Evolutionary conservation across 768 basidiomycete genomes (phyloP).

Genomic region (Zangia roseola): DNA sequence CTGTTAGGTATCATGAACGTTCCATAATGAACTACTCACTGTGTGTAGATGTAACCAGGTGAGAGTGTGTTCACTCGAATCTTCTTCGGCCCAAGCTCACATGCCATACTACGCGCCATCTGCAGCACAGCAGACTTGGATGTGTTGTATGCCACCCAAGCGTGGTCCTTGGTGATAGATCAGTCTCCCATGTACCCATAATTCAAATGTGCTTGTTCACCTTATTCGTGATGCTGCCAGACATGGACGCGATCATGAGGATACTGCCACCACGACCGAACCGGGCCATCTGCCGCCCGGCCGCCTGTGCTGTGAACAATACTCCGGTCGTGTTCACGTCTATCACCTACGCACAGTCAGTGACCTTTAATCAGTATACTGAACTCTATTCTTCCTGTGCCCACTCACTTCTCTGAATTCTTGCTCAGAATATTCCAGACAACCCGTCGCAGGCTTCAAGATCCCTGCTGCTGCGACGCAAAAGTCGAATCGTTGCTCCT

Average conservation of each 20-base stretch:
- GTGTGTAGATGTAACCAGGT: constrained; percentile 74
- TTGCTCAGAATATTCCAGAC: constrained; percentile 62
- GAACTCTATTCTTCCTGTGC: no score
- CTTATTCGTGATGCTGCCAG: constrained; percentile 68
- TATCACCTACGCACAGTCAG: constrained; percentile 50
- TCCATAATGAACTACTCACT: no score
- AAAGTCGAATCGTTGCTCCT: constrained; percentile 70
- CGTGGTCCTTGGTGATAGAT: no score
- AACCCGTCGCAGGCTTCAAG: constrained; percentile 55
- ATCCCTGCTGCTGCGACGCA: constrained; percentile 81
- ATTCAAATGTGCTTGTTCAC: constrained; percentile 38
- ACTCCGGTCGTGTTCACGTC: constrained; percentile 65
- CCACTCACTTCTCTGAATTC: constrained; percentile 61
- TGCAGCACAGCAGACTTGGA: constrained; percentile 79
- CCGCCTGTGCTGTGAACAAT: constrained; percentile 60
- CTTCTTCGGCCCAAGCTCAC: constrained; percentile 62
- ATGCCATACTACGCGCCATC: constrained; percentile 81
- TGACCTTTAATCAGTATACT: not conserved
- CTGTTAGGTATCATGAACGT: no score
- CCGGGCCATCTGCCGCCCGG: constrained; percentile 55
- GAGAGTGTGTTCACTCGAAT: constrained; percentile 78
- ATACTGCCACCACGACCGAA: constrained; percentile 51
- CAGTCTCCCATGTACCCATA: no score
- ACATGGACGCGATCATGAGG: constrained; percentile 60
- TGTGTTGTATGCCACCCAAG: constrained; percentile 59